phyloP scores from a whole-genome alignment of 345 rosid genomes.

The Microthlaspi erraticum region DNA sequence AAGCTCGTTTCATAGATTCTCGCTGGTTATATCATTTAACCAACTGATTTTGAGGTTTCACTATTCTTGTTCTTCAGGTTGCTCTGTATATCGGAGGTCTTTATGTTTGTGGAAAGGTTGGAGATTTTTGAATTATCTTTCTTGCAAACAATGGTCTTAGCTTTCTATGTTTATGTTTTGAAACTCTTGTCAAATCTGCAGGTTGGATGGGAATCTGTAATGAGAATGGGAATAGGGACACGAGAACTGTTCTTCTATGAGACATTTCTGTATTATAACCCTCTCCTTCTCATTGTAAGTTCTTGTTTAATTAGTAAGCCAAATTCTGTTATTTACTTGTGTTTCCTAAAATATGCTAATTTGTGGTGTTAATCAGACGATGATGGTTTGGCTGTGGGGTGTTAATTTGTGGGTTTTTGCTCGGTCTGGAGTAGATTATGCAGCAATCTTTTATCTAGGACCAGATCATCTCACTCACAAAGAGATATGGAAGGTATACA shows the following conservation, averaged over 20 bases:
- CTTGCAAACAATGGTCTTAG: background rate
- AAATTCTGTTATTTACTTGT: conserved; percentile 2
- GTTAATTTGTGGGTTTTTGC: conserved; percentile 86
- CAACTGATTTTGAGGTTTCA: conserved; percentile 25
- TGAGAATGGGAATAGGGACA: conserved; percentile 85
- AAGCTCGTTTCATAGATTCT: conserved; percentile 6
- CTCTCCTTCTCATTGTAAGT: conserved; percentile 97
- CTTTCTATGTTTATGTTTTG: conserved; percentile 23
- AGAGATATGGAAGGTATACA: conserved; percentile 93
- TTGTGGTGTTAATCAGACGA: too few species aligned
- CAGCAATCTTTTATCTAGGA: conserved; percentile 77
- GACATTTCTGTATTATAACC: conserved; percentile 93
- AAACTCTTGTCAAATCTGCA: conserved; percentile 39
- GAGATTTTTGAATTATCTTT: conserved; percentile 10
- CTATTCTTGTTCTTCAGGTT: conserved; percentile 63
- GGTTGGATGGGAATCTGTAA: conserved; percentile 95
- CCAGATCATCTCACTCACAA: conserved; percentile 85
- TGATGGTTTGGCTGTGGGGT: conserved; percentile 99
- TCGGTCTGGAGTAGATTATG: conserved; percentile 78
- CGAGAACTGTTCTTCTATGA: conserved; percentile 90
- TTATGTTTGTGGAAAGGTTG: conserved; percentile 86
- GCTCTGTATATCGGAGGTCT: conserved; percentile 74
- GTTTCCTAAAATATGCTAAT: conserved; percentile 14
- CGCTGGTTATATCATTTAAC: background rate
- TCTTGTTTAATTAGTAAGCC: background rate